phyloP scores from a whole-genome alignment of 1,284 basidiomycete species.

The Phlebopus sp. region DNA sequence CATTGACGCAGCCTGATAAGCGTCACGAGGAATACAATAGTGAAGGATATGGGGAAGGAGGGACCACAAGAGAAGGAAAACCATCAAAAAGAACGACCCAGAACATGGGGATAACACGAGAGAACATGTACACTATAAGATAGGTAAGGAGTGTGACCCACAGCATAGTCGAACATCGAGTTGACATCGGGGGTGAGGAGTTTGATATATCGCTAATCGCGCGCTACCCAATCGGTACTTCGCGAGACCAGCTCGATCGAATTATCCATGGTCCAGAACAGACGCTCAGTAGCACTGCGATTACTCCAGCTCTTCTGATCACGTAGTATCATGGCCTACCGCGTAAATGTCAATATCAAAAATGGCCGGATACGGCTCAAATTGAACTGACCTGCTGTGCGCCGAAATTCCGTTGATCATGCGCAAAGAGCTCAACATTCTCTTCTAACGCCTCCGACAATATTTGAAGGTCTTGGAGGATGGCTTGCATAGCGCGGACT shows the following conservation, averaged over 20 bases:
- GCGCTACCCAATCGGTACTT: constrained; percentile 80
- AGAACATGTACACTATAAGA: constrained; percentile 12
- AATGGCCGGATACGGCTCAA: constrained; percentile 1
- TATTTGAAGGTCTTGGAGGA: constrained; percentile 81
- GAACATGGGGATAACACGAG: constrained; percentile 5
- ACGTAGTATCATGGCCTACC: constrained; percentile 85
- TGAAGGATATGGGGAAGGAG: constrained; percentile 1
- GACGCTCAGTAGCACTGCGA: constrained; percentile 79
- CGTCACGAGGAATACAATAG: constrained; percentile 23
- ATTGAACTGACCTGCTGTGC: constrained; percentile 76
- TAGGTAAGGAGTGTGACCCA: constrained; percentile 1
- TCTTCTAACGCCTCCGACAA: constrained; percentile 85
- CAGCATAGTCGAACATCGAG: neutral
- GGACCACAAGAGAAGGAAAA: constrained; percentile 3
- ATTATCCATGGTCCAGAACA: constrained; percentile 88
- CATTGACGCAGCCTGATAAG: constrained; percentile 16
- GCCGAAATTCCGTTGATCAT: constrained; percentile 88
- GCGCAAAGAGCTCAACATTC: constrained; percentile 85
- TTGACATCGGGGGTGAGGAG: neutral
- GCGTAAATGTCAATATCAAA: neutral
- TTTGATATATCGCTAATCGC: constrained; percentile 44
- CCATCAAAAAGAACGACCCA: constrained; percentile 1
- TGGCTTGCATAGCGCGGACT: constrained; percentile 76
- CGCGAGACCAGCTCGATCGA: constrained; percentile 79
- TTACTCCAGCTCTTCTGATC: constrained; percentile 93